Evolutionary conservation across 768 basidiomycete genomes (phyloP).

Genomic region (Collybia sordida): DNA sequence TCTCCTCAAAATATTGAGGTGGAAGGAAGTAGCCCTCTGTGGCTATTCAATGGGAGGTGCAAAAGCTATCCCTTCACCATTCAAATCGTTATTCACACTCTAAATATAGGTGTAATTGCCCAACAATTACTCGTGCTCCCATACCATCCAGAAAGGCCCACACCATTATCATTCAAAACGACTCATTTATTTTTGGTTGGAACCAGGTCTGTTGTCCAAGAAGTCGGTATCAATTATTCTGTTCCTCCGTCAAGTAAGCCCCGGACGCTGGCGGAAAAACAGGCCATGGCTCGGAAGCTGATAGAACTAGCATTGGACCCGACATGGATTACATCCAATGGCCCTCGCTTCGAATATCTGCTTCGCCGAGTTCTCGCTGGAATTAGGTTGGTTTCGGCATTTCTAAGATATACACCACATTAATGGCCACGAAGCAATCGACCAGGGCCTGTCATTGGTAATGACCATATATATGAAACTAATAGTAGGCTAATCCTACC

Average conservation of each 20-base stretch:
- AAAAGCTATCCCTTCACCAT: slow-evolving; percentile 3
- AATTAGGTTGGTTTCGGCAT: slow-evolving; percentile 10
- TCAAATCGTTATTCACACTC: not conserved
- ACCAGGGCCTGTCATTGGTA: slow-evolving; percentile 26
- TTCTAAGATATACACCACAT: not conserved
- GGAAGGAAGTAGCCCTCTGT: slow-evolving; percentile 42
- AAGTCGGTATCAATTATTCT: slow-evolving; percentile 21
- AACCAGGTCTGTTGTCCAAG: slow-evolving; percentile 29
- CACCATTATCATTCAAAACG: slow-evolving; percentile 34
- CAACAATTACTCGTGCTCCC: slow-evolving; percentile 46
- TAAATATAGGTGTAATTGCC: slow-evolving; percentile 34
- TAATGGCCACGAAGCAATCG: slow-evolving; percentile 15
- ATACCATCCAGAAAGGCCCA: slow-evolving; percentile 31
- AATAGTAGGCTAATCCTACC: not conserved
- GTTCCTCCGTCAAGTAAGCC: slow-evolving; percentile 18
- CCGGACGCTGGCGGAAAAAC: slow-evolving; percentile 24
- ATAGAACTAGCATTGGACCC: slow-evolving; percentile 25
- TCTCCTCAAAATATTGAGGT: slow-evolving; percentile 36
- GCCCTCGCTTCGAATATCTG: slow-evolving; percentile 19
- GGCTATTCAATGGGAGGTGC: slow-evolving; percentile 56
- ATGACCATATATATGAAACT: not conserved
- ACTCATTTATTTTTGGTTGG: slow-evolving; percentile 41
- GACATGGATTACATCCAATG: slow-evolving; percentile 23
- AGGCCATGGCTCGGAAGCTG: slow-evolving; percentile 20
- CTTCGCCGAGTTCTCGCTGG: slow-evolving; percentile 19